phyloP scores from a whole-genome alignment of 2,329 filamentous ascomycete genomes.

The Microdochium trichocladiopsis region DNA sequence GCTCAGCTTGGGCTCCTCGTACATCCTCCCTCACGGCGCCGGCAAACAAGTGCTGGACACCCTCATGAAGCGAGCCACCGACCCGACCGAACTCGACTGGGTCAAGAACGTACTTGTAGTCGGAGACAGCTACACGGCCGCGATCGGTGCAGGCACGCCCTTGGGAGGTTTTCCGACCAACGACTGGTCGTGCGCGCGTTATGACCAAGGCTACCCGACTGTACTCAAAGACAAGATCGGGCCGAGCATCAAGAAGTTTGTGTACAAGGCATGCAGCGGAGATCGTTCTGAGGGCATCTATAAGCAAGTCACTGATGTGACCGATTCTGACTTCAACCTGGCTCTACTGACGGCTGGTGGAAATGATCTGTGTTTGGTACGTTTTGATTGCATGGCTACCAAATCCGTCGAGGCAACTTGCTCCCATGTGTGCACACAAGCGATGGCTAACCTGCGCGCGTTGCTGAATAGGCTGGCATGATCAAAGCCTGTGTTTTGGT shows the following conservation, averaged over 20 bases:
- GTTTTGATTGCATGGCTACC: neutral
- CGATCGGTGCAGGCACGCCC: too few species aligned
- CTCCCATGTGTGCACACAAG: too few species aligned
- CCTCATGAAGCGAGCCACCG: too few species aligned
- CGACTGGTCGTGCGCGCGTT: conserved; percentile 7
- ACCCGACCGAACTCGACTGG: too few species aligned
- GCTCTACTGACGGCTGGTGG: conserved; percentile 16
- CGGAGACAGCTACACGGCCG: too few species aligned
- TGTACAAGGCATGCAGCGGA: conserved; percentile 6
- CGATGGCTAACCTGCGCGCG: too few species aligned
- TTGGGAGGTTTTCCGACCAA: too few species aligned
- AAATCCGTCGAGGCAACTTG: neutral
- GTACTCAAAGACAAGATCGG: conserved; percentile 7
- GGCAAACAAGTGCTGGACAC: too few species aligned
- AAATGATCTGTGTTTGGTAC: conserved; percentile 16
- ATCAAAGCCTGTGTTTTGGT: neutral
- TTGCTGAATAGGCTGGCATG: neutral
- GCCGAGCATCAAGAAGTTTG: conserved; percentile 4
- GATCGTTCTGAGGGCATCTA: conserved; percentile 6
- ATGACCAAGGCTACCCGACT: conserved; percentile 9
- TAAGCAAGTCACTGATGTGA: conserved; percentile 4
- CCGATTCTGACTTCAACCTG: conserved; percentile 10
- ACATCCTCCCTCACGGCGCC: too few species aligned
- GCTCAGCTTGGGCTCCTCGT: too few species aligned
- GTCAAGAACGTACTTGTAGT: too few species aligned